phyloP scores from a whole-genome alignment of 73 alveolate genomes.

The Effrenium voratum region DNA sequence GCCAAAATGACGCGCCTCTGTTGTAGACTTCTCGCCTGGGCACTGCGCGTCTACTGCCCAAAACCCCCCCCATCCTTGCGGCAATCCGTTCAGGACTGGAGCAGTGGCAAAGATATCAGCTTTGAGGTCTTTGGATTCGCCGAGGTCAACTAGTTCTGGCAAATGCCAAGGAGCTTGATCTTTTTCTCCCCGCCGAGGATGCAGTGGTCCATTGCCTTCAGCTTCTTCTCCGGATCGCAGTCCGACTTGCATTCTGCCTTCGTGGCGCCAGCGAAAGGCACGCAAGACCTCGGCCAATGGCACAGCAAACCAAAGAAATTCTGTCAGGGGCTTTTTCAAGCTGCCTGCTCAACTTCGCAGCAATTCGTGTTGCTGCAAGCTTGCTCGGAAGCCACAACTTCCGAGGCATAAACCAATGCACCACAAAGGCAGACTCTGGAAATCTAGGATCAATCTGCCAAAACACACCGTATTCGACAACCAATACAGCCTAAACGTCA shows the following conservation, averaged over 20 bases:
- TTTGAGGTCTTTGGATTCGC: neutral
- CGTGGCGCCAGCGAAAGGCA: constrained; percentile 65
- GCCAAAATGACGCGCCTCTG: neutral
- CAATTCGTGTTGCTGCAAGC: no score
- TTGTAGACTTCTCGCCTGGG: constrained; percentile 78
- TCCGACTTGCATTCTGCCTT: constrained; percentile 44
- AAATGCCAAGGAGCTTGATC: constrained; percentile 38
- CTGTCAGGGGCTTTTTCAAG: no score
- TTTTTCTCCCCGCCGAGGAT: constrained; percentile 59
- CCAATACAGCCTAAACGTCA: neutral
- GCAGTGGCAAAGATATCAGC: neutral
- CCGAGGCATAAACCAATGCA: no score
- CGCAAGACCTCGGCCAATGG: constrained; percentile 29
- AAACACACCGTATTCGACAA: neutral
- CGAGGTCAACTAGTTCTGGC: neutral
- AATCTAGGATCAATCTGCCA: neutral
- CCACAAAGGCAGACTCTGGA: no score
- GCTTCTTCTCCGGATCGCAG: constrained; percentile 38
- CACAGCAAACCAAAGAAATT: no score
- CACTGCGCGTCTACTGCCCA: no score
- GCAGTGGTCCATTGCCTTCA: constrained; percentile 49
- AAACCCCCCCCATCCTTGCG: neutral
- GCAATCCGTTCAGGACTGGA: neutral
- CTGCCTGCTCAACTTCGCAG: no score
- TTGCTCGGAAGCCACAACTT: no score